A percentile compares a stretch with the other conserved stretches of the same genome.
These are phyloP conservation scores for Annulohypoxylon moriforme DNA, from an alignment of 495 filamentous ascomycete species.

Conservation along the genomic window DNA sequence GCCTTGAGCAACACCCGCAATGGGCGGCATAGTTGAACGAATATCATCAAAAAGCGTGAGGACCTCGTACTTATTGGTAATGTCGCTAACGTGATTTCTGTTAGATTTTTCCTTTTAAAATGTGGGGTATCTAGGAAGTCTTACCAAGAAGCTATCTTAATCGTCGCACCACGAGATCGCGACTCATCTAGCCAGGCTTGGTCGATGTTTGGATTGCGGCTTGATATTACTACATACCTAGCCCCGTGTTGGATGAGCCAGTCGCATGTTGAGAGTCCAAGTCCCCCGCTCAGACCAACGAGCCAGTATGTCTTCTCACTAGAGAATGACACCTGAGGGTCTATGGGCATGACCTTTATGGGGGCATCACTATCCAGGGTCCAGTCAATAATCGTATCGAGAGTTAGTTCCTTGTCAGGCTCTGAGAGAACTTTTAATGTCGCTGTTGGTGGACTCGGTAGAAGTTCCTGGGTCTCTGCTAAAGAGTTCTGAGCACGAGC, in stretches of 20 bases:
- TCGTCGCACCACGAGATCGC: slow-evolving; percentile 21
- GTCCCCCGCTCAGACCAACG: slow-evolving; percentile 59
- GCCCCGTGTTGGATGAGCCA: slow-evolving; percentile 68
- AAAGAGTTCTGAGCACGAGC: too few relatives aligned
- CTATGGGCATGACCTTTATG: slow-evolving; percentile 11
- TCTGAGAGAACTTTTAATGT: neutral
- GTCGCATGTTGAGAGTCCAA: slow-evolving; percentile 62
- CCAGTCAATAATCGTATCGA: neutral
- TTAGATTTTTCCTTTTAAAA: neutral
- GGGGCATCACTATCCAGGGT: neutral
- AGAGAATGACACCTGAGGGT: slow-evolving; percentile 31
- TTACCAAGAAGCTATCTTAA: neutral
- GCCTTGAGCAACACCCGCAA: slow-evolving; percentile 56
- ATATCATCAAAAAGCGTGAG: neutral
- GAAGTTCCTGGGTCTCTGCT: too few relatives aligned
- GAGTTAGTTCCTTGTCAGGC: neutral
- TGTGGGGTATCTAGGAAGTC: neutral
- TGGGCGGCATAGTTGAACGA: slow-evolving; percentile 45
- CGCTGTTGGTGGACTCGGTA: too few relatives aligned
- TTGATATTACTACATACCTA: slow-evolving; percentile 61
- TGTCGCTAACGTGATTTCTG: slow-evolving; percentile 19
- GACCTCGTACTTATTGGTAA: slow-evolving; percentile 21
- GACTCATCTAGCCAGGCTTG: slow-evolving; percentile 54
- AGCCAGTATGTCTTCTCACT: slow-evolving; percentile 63
- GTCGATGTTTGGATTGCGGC: slow-evolving; percentile 63